Evolutionary conservation across 768 basidiomycete species (phyloP), one percentile per base, ranked within the genome.

Genomic region (Podaxis sp.): DNA sequence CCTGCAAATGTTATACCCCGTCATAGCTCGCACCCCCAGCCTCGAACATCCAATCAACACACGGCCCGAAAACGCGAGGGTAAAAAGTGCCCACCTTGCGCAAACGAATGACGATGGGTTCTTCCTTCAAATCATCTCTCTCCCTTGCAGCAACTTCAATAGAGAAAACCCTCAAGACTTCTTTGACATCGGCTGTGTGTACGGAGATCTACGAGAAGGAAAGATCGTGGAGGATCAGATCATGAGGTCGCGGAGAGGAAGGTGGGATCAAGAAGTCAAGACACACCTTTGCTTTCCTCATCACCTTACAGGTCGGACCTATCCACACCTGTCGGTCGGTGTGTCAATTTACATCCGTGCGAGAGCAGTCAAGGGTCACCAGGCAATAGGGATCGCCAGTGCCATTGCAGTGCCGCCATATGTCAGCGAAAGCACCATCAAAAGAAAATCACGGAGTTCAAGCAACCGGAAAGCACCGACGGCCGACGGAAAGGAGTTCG

Each of bases 11-110:
- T 82, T 77, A 91, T 65, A 90, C 87, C 55, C 92, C 90, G 73
- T 94, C 92, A 76, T 94, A 93, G 74, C 89, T 93, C 37, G 93
- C 92, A 60, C 92, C 93, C 66, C 92, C 92, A 66, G 90, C 92
- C 92, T 93, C 64, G 65, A 59, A 66, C 41, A 58, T 64, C 55
- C 37, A 59, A 57, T 58, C 36, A 61, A 27, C 43, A 51, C 43
- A 51, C 49, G 47, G 52, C 61, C 54, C 65, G 61, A 53, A 61
- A 49, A 15, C 7, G 29, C 3, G 13, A 37, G 40, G 13, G 46
- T 38, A 47, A 22, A 65, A 63, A 56, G 13, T 29, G 63, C 77
- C 72, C 61, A 91, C 95, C 84, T 93, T 92, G 74, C 94, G 84
- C 74, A 97, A 79, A 65, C 86, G 83, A 50, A 82, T 74, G 49